These are phyloP conservation scores for Colletotrichum paranaense DNA, from an alignment of 2,329 filamentous ascomycete genomes.

Conservation along the genomic window DNA sequence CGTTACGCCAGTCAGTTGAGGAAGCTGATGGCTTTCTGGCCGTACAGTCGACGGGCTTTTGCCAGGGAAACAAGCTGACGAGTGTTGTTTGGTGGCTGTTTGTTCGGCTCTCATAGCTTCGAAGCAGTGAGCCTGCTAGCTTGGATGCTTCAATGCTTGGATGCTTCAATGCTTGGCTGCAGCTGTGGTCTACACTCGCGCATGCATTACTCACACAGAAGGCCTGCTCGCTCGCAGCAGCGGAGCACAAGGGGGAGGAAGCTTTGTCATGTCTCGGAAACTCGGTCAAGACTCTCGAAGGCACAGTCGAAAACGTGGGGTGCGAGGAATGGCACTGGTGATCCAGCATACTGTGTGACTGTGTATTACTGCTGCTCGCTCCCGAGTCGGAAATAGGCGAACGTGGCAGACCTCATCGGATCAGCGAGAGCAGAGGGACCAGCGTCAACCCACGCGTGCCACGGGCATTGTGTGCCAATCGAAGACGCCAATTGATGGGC, in stretches of 20 bases:
- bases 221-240: conserved; percentile 3
- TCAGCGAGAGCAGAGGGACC: conserved; percentile 14
- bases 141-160: conserved; percentile 7
- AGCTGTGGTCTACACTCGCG: not conserved
- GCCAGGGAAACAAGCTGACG: conserved; percentile 8
- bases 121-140: not conserved
- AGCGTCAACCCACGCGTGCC: conserved; percentile 2
- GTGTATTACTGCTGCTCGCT: not conserved
- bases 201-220: conserved; percentile 3
- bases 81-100: conserved; percentile 3
- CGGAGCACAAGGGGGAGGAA: not conserved
- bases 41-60: not conserved
- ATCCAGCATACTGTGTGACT: not conserved
- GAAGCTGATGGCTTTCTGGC: conserved; percentile 4
- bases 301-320: conserved; percentile 19
- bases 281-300: conserved; percentile 17
- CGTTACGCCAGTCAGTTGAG: conserved; percentile 33
- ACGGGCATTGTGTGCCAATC: not conserved
- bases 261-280: conserved; percentile 12
- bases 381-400: conserved; percentile 8
- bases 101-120: conserved; percentile 8
- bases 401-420: conserved; percentile 26
- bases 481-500: not conserved
- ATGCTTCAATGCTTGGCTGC: conserved; percentile 11
- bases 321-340: not conserved